Evolutionary conservation across 2,329 filamentous ascomycete species (phyloP), one percentile per base, ranked within the genome.

Genomic region (Pezicula neosporulosa): DNA sequence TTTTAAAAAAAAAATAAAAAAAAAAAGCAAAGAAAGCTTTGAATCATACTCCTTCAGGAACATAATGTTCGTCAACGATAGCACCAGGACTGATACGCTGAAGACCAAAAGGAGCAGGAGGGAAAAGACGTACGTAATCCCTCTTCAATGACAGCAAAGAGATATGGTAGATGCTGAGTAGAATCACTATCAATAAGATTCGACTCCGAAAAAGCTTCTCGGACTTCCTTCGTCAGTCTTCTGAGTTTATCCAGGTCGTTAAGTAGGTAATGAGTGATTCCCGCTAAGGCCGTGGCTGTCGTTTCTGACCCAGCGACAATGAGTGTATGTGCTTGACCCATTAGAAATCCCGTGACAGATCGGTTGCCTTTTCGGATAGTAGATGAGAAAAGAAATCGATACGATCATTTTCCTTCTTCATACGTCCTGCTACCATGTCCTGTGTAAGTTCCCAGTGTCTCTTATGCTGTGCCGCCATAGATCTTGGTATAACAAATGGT

Each of bases 221-320:
- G 67, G 4, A 77, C 61, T 55, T 79, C 77, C 0, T 63, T 53
- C 4, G 61, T 62, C 4, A 79, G 61, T 28, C 64, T 69, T 3
- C 61, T 55, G 48, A 74, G 56, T 0, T 66, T 62, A 3, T 65
- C 27, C 16, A 46, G 24, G 16, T 33, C 16, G 3, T 16, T 37
- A 10, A 30, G n/a, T 6, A 49, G 45, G 45, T n/a, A 47, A 33
- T 41, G 70, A 5, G 64, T 64, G 15, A 60, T 64, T 2, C 70
- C 70, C 0, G 65, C 66, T 1, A 74, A 59, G 3, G 68, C 43
- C 1, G 71, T 72, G 6, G 70, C 70, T 1, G 69, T 64, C 4
- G 70, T 72, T 48, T 68, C 66, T 24, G 59, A 67, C 1, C 68
- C 68, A 9, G 67, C 68, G 9, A 68, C 35, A 13, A 70, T 61